A percentile compares a stretch with the other conserved stretches of the same genome.
Evolutionary conservation across 2,329 filamentous ascomycete genomes (phyloP).

Genomic region (Sarocladiaceae sp.): DNA sequence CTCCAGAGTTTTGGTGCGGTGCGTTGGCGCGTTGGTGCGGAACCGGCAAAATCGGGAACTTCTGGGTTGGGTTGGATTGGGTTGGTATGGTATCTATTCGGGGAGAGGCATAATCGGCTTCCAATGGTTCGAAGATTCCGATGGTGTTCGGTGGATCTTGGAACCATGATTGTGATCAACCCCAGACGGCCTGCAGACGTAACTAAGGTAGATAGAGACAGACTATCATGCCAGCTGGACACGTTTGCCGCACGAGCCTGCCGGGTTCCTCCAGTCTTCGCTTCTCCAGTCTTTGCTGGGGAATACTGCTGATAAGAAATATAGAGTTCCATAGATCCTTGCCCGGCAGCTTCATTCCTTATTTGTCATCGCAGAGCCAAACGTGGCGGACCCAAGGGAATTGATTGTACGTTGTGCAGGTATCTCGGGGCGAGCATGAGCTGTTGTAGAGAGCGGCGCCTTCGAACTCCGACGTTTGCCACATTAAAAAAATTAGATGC

Average conservation of each 20-base stretch:
- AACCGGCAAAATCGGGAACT: slow-evolving; percentile 7
- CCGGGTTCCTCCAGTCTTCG: too few relatives aligned
- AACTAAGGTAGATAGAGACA: neutral
- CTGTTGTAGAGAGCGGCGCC: neutral
- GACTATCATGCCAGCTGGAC: neutral
- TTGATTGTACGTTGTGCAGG: too few relatives aligned
- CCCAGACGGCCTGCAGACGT: neutral
- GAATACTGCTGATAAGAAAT: neutral
- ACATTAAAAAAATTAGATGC: neutral
- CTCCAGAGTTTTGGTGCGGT: neutral
- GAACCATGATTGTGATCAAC: neutral
- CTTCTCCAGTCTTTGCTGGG: neutral
- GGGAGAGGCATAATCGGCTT: neutral
- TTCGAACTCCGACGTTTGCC: slow-evolving; percentile 1
- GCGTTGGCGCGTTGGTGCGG: neutral
- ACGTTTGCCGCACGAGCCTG: neutral
- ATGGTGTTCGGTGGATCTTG: neutral
- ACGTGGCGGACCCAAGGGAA: slow-evolving; percentile 1
- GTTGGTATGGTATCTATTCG: slow-evolving; percentile 3
- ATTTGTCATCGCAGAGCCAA: neutral
- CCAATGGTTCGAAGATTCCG: neutral
- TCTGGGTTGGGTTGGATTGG: too few relatives aligned
- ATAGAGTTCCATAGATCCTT: too few relatives aligned
- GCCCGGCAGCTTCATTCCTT: neutral
- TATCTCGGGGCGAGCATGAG: slow-evolving; percentile 1